Evolutionary conservation across 2,329 filamentous ascomycete species (phyloP).

Genomic region (Harringtonia aguacate): DNA sequence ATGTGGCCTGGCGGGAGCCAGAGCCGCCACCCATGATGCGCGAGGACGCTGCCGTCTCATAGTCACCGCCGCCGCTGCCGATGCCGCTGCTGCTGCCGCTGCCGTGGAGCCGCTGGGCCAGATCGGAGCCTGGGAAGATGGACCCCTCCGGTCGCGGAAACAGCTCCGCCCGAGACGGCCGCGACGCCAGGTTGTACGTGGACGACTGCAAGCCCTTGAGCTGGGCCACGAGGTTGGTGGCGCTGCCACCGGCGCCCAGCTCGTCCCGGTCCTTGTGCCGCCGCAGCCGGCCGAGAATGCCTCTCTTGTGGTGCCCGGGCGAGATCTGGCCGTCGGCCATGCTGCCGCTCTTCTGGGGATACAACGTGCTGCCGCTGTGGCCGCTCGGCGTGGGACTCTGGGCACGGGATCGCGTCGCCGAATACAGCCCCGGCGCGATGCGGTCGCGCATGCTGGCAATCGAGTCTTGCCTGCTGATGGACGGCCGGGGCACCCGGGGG

Average conservation of each 20-base stretch:
- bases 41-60: slow-evolving; percentile 13
- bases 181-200: slow-evolving; percentile 39
- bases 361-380: slow-evolving; percentile 36
- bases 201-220: slow-evolving; percentile 40
- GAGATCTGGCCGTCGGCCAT: slow-evolving; percentile 46
- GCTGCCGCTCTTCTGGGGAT: slow-evolving; percentile 30
- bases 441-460: slow-evolving; percentile 46
- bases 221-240: slow-evolving; percentile 19
- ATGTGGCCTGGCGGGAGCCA: slow-evolving; percentile 35
- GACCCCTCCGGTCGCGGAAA: slow-evolving; percentile 22
- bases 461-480: slow-evolving; percentile 66
- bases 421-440: slow-evolving; percentile 24
- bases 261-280: slow-evolving; percentile 45
- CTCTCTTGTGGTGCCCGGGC: slow-evolving; percentile 42
- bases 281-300: slow-evolving; percentile 38
- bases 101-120: slow-evolving; percentile 18
- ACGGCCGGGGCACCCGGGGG: slow-evolving; percentile 55
- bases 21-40: slow-evolving; percentile 13
- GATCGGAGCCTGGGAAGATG: slow-evolving; percentile 12
- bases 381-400: slow-evolving; percentile 75
- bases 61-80: too few species aligned
- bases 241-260: slow-evolving; percentile 5
- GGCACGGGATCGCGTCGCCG: slow-evolving; percentile 43
- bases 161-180: slow-evolving; percentile 37
- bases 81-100: too few species aligned